phyloP scores from a whole-genome alignment of 2,329 filamentous ascomycete genomes.

The Spiromastix sp. region DNA sequence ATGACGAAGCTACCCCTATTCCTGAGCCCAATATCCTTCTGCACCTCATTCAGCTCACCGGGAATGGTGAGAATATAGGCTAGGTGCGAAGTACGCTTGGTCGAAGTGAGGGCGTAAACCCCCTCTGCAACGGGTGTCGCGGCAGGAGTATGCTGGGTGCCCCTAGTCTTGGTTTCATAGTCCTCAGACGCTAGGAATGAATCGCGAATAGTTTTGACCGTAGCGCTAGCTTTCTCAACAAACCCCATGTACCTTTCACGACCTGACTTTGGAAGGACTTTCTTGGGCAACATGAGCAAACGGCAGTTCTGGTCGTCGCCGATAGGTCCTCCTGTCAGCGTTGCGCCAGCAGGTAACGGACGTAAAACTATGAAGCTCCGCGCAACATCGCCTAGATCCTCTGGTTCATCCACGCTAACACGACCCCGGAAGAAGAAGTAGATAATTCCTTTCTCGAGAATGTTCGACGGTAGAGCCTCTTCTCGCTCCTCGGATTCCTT shows the following conservation, averaged over 20 bases:
- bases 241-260: slow-evolving; percentile 69
- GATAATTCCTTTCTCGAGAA: slow-evolving; percentile 79
- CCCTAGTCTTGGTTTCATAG: slow-evolving; percentile 67
- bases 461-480: slow-evolving; percentile 44
- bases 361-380: slow-evolving; percentile 72
- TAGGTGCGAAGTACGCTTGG: slow-evolving; percentile 62
- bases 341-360: slow-evolving; percentile 59
- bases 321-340: slow-evolving; percentile 50
- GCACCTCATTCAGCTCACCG: slow-evolving; percentile 56
- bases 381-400: slow-evolving; percentile 60
- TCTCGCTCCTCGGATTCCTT: slow-evolving; percentile 42
- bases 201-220: slow-evolving; percentile 60
- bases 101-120: slow-evolving; percentile 69
- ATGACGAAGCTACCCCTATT: slow-evolving; percentile 67
- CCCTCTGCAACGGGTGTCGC: slow-evolving; percentile 73
- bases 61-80: slow-evolving; percentile 73
- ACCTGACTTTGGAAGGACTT: slow-evolving; percentile 60
- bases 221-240: slow-evolving; percentile 61
- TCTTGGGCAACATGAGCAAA: slow-evolving; percentile 72
- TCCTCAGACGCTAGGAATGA: slow-evolving; percentile 56
- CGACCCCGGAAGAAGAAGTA: slow-evolving; percentile 83
- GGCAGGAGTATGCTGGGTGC: slow-evolving; percentile 56
- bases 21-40: slow-evolving; percentile 62
- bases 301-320: slow-evolving; percentile 53
- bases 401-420: slow-evolving; percentile 61